Percentiles rank a stretch among this genome's conserved stretches.
Conservation (phyloP, 352 stramenopile genomes). For the Pythium graminicola region DNA sequence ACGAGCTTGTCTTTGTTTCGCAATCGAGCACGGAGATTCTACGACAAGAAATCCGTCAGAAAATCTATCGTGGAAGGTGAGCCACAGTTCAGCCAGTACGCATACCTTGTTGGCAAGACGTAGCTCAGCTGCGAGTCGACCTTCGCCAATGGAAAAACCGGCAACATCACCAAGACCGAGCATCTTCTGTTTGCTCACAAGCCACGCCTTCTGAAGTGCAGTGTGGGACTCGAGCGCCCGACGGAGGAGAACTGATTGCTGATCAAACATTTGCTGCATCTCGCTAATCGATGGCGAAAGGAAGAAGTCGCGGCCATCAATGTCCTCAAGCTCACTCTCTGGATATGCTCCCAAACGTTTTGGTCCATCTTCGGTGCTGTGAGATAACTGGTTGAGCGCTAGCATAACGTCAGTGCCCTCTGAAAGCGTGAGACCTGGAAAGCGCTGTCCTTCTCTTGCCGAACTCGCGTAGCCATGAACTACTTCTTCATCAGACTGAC, state of each 20-base stretch:
- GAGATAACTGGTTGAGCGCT: constrained; percentile 47
- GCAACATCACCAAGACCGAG: constrained; percentile 38
- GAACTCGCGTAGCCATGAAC: too few species aligned
- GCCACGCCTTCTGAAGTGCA: constrained; percentile 68
- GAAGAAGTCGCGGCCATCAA: constrained; percentile 68
- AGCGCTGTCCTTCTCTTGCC: constrained; percentile 7
- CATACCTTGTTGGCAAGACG: constrained; percentile 81
- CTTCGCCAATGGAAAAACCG: constrained; percentile 77
- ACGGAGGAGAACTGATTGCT: constrained; percentile 68
- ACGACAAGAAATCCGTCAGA: neutral
- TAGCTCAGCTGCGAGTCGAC: constrained; percentile 67
- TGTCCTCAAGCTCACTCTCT: constrained; percentile 41
- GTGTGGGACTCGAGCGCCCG: constrained; percentile 66
- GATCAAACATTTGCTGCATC: constrained; percentile 86
- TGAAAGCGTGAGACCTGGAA: constrained; percentile 53
- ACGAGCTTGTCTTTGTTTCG: constrained; percentile 81
- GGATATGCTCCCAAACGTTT: constrained; percentile 42
- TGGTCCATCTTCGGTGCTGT: constrained; percentile 25
- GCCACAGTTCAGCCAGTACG: neutral
- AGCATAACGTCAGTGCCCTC: constrained; percentile 78
- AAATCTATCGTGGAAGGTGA: neutral
- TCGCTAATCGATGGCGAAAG: constrained; percentile 78
- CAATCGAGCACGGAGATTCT: constrained; percentile 75
- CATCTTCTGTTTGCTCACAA: constrained; percentile 69
- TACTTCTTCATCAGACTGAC: neutral